Evolutionary conservation across 768 basidiomycete species (phyloP).

Genomic region (Hypholoma fasciculare): DNA sequence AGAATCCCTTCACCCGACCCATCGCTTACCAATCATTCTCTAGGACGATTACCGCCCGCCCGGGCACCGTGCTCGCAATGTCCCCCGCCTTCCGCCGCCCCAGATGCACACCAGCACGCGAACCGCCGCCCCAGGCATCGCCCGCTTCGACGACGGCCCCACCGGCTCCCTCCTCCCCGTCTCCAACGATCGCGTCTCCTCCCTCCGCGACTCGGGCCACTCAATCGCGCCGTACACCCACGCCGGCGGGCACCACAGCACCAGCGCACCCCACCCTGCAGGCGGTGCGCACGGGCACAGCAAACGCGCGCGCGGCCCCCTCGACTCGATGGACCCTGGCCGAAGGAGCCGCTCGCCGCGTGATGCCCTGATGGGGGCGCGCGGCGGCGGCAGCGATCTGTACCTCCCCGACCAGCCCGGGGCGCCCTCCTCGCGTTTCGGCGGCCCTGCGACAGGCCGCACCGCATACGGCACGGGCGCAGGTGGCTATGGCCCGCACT

Average conservation of each 20-base stretch:
- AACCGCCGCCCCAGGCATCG: neutral
- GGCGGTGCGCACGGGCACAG: no score
- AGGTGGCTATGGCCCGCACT: slow-evolving; percentile 1
- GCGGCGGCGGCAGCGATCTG: slow-evolving; percentile 8
- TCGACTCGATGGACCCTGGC: slow-evolving; percentile 14
- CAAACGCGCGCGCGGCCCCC: slow-evolving; percentile 8
- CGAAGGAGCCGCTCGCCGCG: slow-evolving; percentile 11
- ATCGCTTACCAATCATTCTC: neutral
- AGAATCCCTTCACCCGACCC: neutral
- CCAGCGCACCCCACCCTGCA: no score
- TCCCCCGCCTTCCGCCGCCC: neutral
- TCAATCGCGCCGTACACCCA: neutral
- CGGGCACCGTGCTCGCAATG: neutral
- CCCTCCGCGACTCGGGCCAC: slow-evolving; percentile 13
- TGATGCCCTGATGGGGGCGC: slow-evolving; percentile 5
- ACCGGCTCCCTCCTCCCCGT: slow-evolving; percentile 16
- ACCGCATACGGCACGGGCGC: neutral
- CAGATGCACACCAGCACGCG: neutral
- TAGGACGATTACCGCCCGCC: no score
- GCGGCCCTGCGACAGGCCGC: neutral
- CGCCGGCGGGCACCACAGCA: neutral
- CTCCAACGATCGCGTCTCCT: slow-evolving; percentile 17
- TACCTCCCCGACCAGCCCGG: slow-evolving; percentile 10
- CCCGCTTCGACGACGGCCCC: slow-evolving; percentile 3
- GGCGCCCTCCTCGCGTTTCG: neutral